These are phyloP conservation scores for Lachnellula cervina DNA, from an alignment of 2,329 filamentous ascomycete species.

Conservation along the genomic window DNA sequence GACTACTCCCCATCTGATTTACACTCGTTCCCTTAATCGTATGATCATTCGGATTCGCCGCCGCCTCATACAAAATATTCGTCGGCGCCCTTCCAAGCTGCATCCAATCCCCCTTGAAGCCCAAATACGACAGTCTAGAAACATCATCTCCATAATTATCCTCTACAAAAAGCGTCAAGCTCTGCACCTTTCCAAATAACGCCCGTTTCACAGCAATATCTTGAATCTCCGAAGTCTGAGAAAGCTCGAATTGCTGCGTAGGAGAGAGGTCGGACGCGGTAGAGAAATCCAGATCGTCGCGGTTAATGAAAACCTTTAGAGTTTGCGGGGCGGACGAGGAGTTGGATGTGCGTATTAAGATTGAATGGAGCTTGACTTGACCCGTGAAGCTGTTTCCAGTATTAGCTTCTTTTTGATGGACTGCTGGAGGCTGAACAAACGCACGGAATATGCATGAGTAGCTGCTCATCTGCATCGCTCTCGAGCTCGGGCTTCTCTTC, in stretches of 20 bases:
- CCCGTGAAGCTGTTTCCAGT: conserved; percentile 68
- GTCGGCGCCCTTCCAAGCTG: conserved; percentile 75
- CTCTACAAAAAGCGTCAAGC: conserved; percentile 79
- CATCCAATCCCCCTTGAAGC: conserved; percentile 94
- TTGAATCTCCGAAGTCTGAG: conserved; percentile 75
- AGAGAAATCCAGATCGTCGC: conserved; percentile 78
- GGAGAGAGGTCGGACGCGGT: conserved; percentile 64
- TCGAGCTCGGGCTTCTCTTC: conserved; percentile 66
- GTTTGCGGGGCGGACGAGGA: conserved; percentile 70
- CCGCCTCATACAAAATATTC: conserved; percentile 88
- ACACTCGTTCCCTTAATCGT: conserved; percentile 53
- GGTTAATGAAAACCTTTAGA: conserved; percentile 83
- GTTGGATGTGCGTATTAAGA: conserved; percentile 76
- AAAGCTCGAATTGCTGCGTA: conserved; percentile 72
- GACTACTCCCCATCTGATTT: conserved; percentile 51
- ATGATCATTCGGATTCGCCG: conserved; percentile 87
- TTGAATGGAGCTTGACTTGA: conserved; percentile 86
- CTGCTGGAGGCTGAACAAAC: conserved; percentile 32
- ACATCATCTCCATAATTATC: conserved; percentile 83
- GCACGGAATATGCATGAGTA: conserved; percentile 88
- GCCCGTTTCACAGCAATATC: conserved; percentile 86
- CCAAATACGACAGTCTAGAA: conserved; percentile 75
- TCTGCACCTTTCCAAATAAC: conserved; percentile 80
- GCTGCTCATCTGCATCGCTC: conserved; percentile 86
- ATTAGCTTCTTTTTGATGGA: not conserved